Base-by-base conservation (phyloP, 2,329 filamentous ascomycete species). In the Epichloe elymi region DNA sequence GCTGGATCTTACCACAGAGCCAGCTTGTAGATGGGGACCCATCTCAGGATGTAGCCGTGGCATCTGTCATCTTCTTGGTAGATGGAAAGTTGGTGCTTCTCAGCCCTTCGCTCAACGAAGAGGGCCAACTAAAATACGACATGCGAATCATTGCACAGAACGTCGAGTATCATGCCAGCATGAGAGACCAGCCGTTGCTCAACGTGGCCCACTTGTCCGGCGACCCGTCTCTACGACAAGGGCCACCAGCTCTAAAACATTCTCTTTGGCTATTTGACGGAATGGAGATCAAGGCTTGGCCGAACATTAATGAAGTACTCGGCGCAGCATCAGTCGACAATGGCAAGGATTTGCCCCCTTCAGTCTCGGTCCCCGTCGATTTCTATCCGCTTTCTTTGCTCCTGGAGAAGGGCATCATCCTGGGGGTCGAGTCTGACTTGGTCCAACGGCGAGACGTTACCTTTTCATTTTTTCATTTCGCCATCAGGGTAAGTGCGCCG, bases 61-160 rank as follows among this genome's bases (percentile, higher is more conserved):
- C 93, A 7, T 95, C 89, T 0, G 90, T 98, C 12, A 71, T 98
- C 14, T 95, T 98, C 61, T 75, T 98, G n/a, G 90, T 98, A 2
- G 93, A 98, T 63, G 93, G 91, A 33, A 98, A 98, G 65, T 79
- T 98, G 19, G 93, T 97, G 11, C 72, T 97, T 38, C 75, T 98
- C 46, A 88, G 94, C 57, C 91, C 93, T 1, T 90, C 88, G 0
- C 74, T 88, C 5, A 90, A 86, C 48, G 86, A 87, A 46, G 80
- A 85, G 42, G 86, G 87, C 5, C 85, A 89, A 58, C 75, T 96
- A 48, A 97, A 96, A 70, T 98, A 98, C 63, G 91, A 97, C 63
- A 98, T 98, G 93, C 85, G 90, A 10, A 85, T 97, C 53, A 85
- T 98, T 62, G 89, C 90, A 12, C 88, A 96, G 60, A 94, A 95